Evolutionary conservation across 257 asterid genomes (phyloP), one percentile per base, ranked within the genome.

Genomic region (Vinca minor): DNA sequence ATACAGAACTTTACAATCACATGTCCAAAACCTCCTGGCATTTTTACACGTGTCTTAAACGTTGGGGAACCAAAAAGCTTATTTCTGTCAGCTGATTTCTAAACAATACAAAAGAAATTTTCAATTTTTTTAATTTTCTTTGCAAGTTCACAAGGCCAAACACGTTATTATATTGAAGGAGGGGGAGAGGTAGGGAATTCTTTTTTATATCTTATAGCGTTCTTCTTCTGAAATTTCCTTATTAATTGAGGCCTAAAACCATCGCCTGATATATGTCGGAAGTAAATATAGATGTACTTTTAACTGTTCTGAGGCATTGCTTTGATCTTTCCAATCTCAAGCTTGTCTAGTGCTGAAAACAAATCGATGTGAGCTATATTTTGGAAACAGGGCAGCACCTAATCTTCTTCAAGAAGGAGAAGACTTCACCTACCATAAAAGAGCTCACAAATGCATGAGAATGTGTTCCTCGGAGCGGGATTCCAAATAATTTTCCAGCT

Each of bases 381-480:
- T 47, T 6, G 21, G 39, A 54, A 31, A 31, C 15, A 29, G 32
- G 64, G 63, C 2, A 49, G 42, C 12, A 18, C n/a, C 36, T 47
- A 47, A 23, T n/a, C 54, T 36, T 42, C 14, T 20, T 13, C 1
- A 25, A 55, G 49, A 58, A 8, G 36, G n/a, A n/a, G 18, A 47
- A 71, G 21, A 6, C 54, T 36, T 59, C 65, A 65, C 87, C 65
- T 77, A 93, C 98, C 98, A 83, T 76, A 73, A 84, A 93, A 61
- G 98, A 89, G 94, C 97, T 89, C 70, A 87, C 97, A 75, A 93
- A 93, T 71, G 97, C 98, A 81, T 93, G 98, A 67, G 98, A 89
- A 76, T 93, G 97, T 11, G 98, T 93, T 75, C 98, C 98, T 21
- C 98, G 94, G 53, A 93, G 97, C 47, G 98, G 98, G 64, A 93